Conservation (phyloP, 2,329 filamentous ascomycete genomes). For the Aureobasidium melanogenum region DNA sequence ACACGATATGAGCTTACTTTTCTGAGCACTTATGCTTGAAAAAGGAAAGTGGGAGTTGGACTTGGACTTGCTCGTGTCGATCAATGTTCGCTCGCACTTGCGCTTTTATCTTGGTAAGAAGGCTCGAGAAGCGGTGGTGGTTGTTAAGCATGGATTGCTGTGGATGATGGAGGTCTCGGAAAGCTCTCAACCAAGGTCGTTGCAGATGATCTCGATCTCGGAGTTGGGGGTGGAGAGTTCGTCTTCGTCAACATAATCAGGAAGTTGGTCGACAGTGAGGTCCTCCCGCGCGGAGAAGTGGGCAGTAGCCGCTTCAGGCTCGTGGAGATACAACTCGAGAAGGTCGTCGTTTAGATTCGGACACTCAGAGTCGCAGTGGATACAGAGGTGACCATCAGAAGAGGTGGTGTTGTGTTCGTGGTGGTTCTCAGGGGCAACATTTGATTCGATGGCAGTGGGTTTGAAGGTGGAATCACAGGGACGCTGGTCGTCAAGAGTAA, state of each 20-base stretch:
- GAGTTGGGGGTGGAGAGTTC: neutral
- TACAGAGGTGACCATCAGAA: too few relatives aligned
- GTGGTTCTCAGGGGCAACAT: neutral
- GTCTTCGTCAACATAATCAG: neutral
- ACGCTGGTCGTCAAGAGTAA: neutral
- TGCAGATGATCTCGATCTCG: neutral
- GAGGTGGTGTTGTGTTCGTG: neutral
- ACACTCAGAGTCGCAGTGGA: neutral
- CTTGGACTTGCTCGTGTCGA: too few relatives aligned
- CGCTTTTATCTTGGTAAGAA: too few relatives aligned
- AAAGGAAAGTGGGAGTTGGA: neutral
- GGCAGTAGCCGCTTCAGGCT: neutral
- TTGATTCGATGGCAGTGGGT: too few relatives aligned
- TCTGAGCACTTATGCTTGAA: neutral
- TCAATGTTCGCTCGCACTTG: too few relatives aligned
- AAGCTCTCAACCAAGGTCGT: neutral
- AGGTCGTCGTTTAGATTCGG: neutral
- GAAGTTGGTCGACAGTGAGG: neutral
- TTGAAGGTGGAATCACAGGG: too few relatives aligned
- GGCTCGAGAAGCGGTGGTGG: too few relatives aligned
- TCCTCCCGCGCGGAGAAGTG: neutral
- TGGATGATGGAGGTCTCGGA: too few relatives aligned
- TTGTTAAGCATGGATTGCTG: too few relatives aligned
- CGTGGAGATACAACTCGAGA: neutral
- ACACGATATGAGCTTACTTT: neutral